Evolutionary conservation across 2,329 filamentous ascomycete species (phyloP).

Genomic region (Graphium sp.): DNA sequence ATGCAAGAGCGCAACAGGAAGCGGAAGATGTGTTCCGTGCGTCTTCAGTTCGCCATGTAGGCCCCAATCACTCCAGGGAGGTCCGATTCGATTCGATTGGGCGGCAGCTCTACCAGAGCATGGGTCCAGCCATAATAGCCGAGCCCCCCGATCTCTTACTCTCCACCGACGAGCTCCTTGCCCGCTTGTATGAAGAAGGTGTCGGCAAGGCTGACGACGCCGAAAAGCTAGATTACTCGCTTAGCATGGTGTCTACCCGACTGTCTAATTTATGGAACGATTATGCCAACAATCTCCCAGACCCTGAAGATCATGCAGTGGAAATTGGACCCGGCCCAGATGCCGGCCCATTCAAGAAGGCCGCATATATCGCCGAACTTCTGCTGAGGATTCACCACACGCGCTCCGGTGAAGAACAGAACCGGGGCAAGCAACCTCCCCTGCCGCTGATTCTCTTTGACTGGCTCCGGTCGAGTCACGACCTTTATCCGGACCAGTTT

Average conservation of each 20-base stretch:
- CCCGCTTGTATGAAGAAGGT: conserved; percentile 45
- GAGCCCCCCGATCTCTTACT: conserved; percentile 61
- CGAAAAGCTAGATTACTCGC: conserved; percentile 35
- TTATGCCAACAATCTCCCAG: conserved; percentile 29
- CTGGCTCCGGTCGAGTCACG: conserved; percentile 67
- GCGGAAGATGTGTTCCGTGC: conserved; percentile 38
- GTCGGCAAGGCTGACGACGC: conserved; percentile 37
- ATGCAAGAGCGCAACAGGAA: conserved; percentile 32
- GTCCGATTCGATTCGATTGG: conserved; percentile 56
- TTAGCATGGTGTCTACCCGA: conserved; percentile 33
- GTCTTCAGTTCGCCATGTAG: conserved; percentile 27
- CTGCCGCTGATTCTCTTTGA: conserved; percentile 66
- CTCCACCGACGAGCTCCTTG: conserved; percentile 56
- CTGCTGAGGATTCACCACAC: conserved; percentile 66
- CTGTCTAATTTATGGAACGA: conserved; percentile 39
- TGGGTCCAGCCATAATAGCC: conserved; percentile 39
- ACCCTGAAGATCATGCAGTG: conserved; percentile 33
- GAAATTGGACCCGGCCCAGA: conserved; percentile 49
- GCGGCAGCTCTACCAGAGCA: conserved; percentile 46
- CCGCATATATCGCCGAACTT: conserved; percentile 61
- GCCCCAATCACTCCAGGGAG: conserved; percentile 27
- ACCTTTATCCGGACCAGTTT: conserved; percentile 51
- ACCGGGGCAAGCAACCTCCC: conserved; percentile 27
- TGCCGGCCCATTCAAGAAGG: conserved; percentile 53
- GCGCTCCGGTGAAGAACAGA: conserved; percentile 20